These are phyloP conservation scores for Vicia villosa DNA, from an alignment of 306 rosid genomes.

Conservation along the genomic window DNA sequence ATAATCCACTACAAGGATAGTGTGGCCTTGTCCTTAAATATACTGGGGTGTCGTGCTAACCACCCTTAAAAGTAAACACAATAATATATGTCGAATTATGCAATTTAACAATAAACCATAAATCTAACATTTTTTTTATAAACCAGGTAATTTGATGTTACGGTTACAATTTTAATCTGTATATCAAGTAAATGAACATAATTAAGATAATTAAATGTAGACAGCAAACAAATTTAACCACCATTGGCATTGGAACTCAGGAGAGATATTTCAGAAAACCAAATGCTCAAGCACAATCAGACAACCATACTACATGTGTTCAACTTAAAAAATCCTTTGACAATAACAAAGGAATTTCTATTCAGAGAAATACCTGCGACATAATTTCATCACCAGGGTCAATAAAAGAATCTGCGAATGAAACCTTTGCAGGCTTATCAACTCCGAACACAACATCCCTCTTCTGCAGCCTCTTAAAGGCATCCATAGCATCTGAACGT, in stretches of 20 bases:
- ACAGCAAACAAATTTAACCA: not conserved
- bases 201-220: not conserved
- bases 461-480: conserved; percentile 89
- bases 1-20: conserved; percentile 16
- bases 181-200: not conserved
- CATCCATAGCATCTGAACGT: conserved; percentile 98
- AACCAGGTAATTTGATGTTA: conserved; percentile 5
- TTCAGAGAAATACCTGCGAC: conserved; percentile 78
- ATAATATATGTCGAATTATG: not conserved
- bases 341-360: conserved; percentile 34
- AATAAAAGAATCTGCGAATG: conserved; percentile 96
- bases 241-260: not conserved
- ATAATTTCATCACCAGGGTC: conserved; percentile 98
- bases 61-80: conserved; percentile 15
- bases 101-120: conserved; percentile 1
- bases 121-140: not conserved
- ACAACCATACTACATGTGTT: conserved; percentile 15
- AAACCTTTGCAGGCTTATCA: conserved; percentile 97
- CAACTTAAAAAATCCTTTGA: conserved; percentile 5
- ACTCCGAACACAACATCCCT: conserved; percentile 95
- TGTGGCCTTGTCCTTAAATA: not conserved
- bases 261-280: conserved; percentile 12
- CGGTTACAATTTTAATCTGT: not conserved
- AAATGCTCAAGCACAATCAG: conserved; percentile 9
- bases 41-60: not conserved